These are phyloP conservation scores for Sonneratia alba DNA, from an alignment of 345 rosid genomes.

Conservation along the genomic window DNA sequence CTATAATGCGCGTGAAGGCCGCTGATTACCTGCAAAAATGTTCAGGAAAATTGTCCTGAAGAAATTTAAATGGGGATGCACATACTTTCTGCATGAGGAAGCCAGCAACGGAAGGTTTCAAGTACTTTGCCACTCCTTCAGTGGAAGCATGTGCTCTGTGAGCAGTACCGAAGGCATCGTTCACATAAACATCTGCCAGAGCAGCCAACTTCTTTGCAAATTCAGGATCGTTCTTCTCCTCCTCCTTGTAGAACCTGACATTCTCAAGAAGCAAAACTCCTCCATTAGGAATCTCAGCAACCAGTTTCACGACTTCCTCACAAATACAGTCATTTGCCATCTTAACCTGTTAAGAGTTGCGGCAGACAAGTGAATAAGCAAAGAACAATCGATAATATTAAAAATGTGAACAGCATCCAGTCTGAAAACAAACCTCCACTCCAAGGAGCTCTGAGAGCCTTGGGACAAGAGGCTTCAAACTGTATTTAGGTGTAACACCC, in stretches of 20 bases:
- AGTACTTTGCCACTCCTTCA: constrained; percentile 74
- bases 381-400: not conserved
- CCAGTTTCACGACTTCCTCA: constrained; percentile 64
- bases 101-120: constrained; percentile 89
- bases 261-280: constrained; percentile 82
- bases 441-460: constrained; percentile 85
- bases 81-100: constrained; percentile 89
- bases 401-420: not conserved
- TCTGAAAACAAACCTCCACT: constrained; percentile 33
- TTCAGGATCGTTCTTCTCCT: constrained; percentile 93
- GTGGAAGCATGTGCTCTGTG: constrained; percentile 96
- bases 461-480: constrained; percentile 89
- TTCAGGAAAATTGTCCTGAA: not conserved
- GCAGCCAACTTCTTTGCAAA: constrained; percentile 90
- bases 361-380: not conserved
- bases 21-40: not conserved
- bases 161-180: constrained; percentile 91
- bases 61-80: not conserved
- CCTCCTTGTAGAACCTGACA: constrained; percentile 85
- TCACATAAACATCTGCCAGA: constrained; percentile 71
- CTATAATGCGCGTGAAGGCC: constrained; percentile 18
- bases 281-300: constrained; percentile 55
- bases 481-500: constrained; percentile 89
- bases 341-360: too few species aligned
- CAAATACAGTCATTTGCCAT: constrained; percentile 53